Evolutionary conservation across 2,329 filamentous ascomycete species (phyloP).

Genomic region (Fusarium sp.): DNA sequence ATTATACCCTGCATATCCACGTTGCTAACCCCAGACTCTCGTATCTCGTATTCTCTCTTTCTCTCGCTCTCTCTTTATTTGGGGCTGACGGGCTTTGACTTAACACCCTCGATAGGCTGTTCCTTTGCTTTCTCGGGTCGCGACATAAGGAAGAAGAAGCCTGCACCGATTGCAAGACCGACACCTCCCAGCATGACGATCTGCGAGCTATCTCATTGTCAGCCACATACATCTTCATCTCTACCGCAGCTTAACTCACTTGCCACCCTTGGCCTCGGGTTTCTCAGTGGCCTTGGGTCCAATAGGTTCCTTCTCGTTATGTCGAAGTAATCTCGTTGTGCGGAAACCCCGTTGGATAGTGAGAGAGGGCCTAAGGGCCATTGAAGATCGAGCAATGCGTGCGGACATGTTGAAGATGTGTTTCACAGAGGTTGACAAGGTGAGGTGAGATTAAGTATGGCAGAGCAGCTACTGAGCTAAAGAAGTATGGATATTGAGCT

Average conservation of each 20-base stretch:
- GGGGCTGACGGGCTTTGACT: not conserved
- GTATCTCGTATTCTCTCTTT: not conserved
- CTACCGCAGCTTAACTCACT: not conserved
- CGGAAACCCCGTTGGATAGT: conserved; percentile 11
- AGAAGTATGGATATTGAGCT: not conserved
- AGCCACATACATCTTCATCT: not conserved
- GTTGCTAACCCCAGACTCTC: not conserved
- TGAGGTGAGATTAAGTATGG: not conserved
- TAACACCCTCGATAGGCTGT: not conserved
- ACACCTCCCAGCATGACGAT: conserved; percentile 14
- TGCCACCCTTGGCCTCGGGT: not conserved
- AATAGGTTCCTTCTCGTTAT: conserved; percentile 2
- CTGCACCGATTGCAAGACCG: conserved; percentile 24
- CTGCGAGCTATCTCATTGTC: conserved; percentile 7
- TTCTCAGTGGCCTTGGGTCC: not conserved
- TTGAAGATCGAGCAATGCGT: conserved; percentile 25
- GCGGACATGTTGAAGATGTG: conserved; percentile 20
- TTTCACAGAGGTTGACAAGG: not conserved
- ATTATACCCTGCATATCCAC: not conserved
- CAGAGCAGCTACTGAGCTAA: not conserved
- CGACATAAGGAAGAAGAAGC: conserved; percentile 27
- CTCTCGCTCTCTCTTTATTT: not conserved
- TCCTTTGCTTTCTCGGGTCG: conserved; percentile 22
- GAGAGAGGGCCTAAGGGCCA: conserved; percentile 14
- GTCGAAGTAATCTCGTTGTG: not conserved